Evolutionary conservation across 2,329 filamentous ascomycete genomes (phyloP), one percentile per base, ranked within the genome.

Genomic region (Apiospora koreana): DNA sequence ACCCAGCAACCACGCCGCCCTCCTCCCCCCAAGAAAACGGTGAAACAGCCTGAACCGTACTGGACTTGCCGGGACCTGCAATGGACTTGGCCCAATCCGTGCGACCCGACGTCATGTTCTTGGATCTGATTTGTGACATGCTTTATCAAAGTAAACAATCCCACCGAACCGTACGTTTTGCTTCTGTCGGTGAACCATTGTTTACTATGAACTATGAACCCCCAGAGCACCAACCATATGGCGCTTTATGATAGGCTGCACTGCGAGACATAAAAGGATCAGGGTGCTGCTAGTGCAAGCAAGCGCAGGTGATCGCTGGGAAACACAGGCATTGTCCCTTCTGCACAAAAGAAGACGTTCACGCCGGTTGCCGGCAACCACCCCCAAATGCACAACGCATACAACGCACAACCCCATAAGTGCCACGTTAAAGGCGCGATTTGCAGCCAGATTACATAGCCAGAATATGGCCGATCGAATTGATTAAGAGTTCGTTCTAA

Each of bases 121-220:
- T 18, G 50, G 3, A 21, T 35, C 28, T 58, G 50, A 58, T 58
- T 35, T 58, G 50, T 35, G 50, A 35, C 50, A 58, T 31, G 16
- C 50, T 21, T 35, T 8, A 3, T 31, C 50, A 9, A 35, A 35
- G 50, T 58, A 58, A 58, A 58, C 50, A 58, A 58, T 58, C 50
- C 50, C 16, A 7, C 25, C 10, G 8, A 21, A 58, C 50, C 50
- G 50, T 58, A 58, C 50, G 50, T 58, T 54, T 18, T 58, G 5
- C 18, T 35, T 58, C 54, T 62, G 31, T 62, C 54, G 54, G 54
- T 62, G 54, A 62, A 62, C 54, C 54, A n/a, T 38, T 62, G 54
- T 62, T 62, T 62, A 38, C 18, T 7, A 58, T 35, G 35, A 35
- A 35, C 35, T 35, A 31, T 5, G 48, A 54, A 46, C 6, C 16